Conservation (phyloP, 768 basidiomycete species). For the Lactarius pseudohatsudake region DNA sequence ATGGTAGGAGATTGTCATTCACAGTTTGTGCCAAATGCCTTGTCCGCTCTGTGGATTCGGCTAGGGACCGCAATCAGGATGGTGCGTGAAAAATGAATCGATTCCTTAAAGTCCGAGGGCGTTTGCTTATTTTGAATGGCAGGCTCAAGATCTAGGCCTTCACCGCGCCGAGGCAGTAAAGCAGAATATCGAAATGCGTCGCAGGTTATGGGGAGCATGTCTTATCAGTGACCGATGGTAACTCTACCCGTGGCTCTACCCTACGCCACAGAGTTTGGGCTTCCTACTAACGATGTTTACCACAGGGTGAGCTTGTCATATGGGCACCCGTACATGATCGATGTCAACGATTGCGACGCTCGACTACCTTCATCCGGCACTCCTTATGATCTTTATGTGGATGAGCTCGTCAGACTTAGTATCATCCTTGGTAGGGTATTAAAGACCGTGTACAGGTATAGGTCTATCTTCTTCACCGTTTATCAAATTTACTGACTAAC, state of each 20-base stretch:
- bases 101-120: slow-evolving; percentile 13
- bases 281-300: slow-evolving; percentile 24
- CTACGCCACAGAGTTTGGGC: slow-evolving; percentile 5
- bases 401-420: slow-evolving; percentile 88
- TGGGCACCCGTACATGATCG: slow-evolving; percentile 95
- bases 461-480: neutral
- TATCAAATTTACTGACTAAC: neutral
- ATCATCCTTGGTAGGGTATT: slow-evolving; percentile 88
- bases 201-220: slow-evolving; percentile 93
- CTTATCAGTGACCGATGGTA: slow-evolving; percentile 94
- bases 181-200: slow-evolving; percentile 79
- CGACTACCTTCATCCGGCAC: slow-evolving; percentile 89
- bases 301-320: slow-evolving; percentile 81
- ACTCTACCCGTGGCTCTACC: slow-evolving; percentile 30
- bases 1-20: slow-evolving; percentile 92
- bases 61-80: slow-evolving; percentile 89
- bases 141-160: slow-evolving; percentile 96
- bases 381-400: slow-evolving; percentile 74
- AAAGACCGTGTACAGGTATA: slow-evolving; percentile 88
- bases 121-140: slow-evolving; percentile 15
- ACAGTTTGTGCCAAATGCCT: slow-evolving; percentile 78
- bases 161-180: slow-evolving; percentile 89
- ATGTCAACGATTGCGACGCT: slow-evolving; percentile 94
- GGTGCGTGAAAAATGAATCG: slow-evolving; percentile 48
- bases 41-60: slow-evolving; percentile 85